phyloP scores from a whole-genome alignment of 768 basidiomycete genomes.

The Mycena belliarum region DNA sequence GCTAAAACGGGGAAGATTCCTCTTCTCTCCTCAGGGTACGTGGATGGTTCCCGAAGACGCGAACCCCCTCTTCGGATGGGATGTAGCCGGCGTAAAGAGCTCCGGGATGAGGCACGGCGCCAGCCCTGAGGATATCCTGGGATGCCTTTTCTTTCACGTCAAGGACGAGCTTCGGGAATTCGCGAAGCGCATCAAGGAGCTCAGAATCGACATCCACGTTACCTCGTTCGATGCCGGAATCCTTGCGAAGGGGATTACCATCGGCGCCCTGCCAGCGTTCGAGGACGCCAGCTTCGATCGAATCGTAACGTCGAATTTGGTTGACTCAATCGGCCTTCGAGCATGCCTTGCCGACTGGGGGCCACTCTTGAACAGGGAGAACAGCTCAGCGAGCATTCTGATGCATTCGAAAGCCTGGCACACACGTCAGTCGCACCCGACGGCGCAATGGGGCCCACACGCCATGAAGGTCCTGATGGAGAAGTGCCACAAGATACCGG shows the following conservation, averaged over 20 bases:
- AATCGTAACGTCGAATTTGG: conserved; percentile 31
- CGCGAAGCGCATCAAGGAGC: conserved; percentile 30
- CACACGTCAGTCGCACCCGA: neutral
- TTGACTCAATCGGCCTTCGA: conserved; percentile 25
- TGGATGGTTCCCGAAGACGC: conserved; percentile 42
- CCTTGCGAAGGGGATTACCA: conserved; percentile 32
- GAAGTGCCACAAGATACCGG: conserved; percentile 17
- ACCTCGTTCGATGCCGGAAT: conserved; percentile 34
- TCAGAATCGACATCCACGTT: conserved; percentile 29
- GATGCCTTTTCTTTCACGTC: conserved; percentile 37
- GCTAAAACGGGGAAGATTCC: conserved; percentile 24
- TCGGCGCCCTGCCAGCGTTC: conserved; percentile 27
- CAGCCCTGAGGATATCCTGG: conserved; percentile 30
- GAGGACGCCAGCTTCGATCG: conserved; percentile 31
- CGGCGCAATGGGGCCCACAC: neutral
- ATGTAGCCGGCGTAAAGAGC: conserved; percentile 31
- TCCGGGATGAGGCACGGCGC: conserved; percentile 33
- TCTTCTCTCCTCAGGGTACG: conserved; percentile 38
- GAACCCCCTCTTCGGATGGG: conserved; percentile 45
- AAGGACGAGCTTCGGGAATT: conserved; percentile 32
- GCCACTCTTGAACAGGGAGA: conserved; percentile 29
- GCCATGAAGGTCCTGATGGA: conserved; percentile 23
- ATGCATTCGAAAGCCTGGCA: conserved; percentile 34
- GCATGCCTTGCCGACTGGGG: conserved; percentile 32
- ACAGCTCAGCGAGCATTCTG: conserved; percentile 28